A percentile compares a stretch with the other conserved stretches of the same genome.
Conservation (phyloP, 352 stramenopile species). For the Phytopythium boreale region DNA sequence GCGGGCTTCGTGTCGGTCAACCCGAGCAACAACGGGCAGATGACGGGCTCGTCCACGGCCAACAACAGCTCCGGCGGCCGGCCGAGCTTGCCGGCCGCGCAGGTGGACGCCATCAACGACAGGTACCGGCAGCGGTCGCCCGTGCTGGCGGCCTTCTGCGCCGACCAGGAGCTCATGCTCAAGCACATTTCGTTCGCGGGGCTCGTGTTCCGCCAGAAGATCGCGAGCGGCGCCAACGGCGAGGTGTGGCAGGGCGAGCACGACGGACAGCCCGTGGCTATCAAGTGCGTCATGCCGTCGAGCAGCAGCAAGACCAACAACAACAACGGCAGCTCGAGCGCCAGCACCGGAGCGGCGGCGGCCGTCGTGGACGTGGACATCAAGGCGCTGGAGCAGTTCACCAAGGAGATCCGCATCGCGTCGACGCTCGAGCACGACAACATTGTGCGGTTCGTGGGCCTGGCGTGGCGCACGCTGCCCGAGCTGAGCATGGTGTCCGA, state of each 20-base stretch:
- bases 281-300: conserved; percentile 52
- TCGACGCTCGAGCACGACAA: conserved; percentile 47
- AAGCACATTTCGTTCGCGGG: conserved; percentile 10
- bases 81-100: background rate
- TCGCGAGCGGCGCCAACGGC: conserved; percentile 18
- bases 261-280: conserved; percentile 29
- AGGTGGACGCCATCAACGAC: conserved; percentile 12
- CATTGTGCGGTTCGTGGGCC: conserved; percentile 45
- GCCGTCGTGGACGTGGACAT: conserved; percentile 23
- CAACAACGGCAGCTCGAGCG: conserved; percentile 18
- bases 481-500: conserved; percentile 51
- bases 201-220: conserved; percentile 7
- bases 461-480: conserved; percentile 42
- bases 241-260: conserved; percentile 64
- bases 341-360: conserved; percentile 7
- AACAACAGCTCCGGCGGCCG: background rate
- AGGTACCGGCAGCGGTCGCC: conserved; percentile 12
- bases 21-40: background rate
- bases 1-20: background rate
- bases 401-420: conserved; percentile 44
- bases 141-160: conserved; percentile 2
- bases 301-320: conserved; percentile 30
- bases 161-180: conserved; percentile 15
- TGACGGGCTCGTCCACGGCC: background rate
- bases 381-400: conserved; percentile 21